These are phyloP conservation scores for Fabrea salina DNA, from an alignment of 169 alveolate species.

Conservation along the genomic window DNA sequence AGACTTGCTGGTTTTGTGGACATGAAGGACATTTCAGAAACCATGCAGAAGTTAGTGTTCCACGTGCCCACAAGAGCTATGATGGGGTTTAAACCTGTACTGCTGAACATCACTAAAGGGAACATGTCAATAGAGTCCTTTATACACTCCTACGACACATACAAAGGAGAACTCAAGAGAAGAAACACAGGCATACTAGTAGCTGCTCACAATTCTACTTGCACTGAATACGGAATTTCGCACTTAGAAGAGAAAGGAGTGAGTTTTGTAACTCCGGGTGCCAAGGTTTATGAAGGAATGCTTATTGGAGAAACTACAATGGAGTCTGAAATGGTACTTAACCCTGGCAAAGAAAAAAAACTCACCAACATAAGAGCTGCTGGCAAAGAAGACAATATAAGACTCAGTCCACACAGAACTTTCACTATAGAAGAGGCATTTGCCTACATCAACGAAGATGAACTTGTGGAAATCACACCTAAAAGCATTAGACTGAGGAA, in stretches of 20 bases:
- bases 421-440: conserved; percentile 84
- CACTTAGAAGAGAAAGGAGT: conserved; percentile 64
- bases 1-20: not conserved
- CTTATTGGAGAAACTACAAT: conserved; percentile 70
- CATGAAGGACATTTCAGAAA: not conserved
- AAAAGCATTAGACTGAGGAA: conserved; percentile 87
- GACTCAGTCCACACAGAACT: conserved; percentile 44
- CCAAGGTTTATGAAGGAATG: conserved; percentile 63
- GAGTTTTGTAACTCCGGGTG: conserved; percentile 54
- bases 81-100: conserved; percentile 70
- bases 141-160: conserved; percentile 57
- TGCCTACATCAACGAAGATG: conserved; percentile 88
- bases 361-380: conserved; percentile 65
- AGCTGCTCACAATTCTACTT: conserved; percentile 48
- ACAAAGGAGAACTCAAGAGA: conserved; percentile 60
- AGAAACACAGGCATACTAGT: conserved; percentile 61
- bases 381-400: conserved; percentile 55
- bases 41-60: conserved; percentile 42
- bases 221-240: conserved; percentile 61
- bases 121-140: conserved; percentile 55
- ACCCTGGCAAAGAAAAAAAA: conserved; percentile 63
- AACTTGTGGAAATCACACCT: conserved; percentile 94
- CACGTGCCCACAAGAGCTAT: conserved; percentile 73
- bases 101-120: conserved; percentile 69
- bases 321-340: conserved; percentile 66